Evolutionary conservation across 345 rosid species (phyloP), one percentile per base, ranked within the genome.

Genomic region (Abelmoschus esculentus): DNA sequence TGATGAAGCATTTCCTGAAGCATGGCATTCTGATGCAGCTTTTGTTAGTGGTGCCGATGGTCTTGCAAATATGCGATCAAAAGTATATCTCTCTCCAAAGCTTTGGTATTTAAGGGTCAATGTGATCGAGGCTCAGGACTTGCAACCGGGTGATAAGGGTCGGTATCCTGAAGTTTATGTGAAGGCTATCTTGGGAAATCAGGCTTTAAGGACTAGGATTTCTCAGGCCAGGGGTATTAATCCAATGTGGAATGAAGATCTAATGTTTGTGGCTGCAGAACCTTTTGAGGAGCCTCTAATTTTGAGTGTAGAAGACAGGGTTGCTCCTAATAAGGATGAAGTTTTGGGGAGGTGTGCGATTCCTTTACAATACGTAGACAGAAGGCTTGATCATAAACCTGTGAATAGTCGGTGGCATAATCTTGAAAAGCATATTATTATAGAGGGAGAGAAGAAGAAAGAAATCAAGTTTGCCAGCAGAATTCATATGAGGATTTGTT

Each of bases 21-120:
- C 97, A 5, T 92, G 98, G 96, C 97, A 92, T 70, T 92, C 98
- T 0, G 98, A 92, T 85, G 97, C 98, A 3, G 97, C 96, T 7
- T 75, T 91, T 4, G 88, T 92, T 44, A 86, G 87, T 71, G 97
- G 97, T 26, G 70, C 78, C 14, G 98, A 92, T 61, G 86, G 85
- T 56, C 85, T 92, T 54, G 89, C 95, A 0, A 90, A 90, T 77
- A 84, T 92, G 63, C 83, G 98, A 1, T 92, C 97, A 0, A 92
- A 92, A 84, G 97, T 92, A 6, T 92, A 90, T 76, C 91, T 90
- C 4, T 92, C 98, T 38, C 97, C 98, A 1, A 92, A 92, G 83
- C 86, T 92, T 22, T 92, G 97, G 98, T 92, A 89, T 61, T 77
- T 92, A 56, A 86, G 98, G 83, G 98, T 92, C 29, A 92, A 92